Conservation (phyloP, 1,284 basidiomycete genomes). For the Marasmius tenuissimus region DNA sequence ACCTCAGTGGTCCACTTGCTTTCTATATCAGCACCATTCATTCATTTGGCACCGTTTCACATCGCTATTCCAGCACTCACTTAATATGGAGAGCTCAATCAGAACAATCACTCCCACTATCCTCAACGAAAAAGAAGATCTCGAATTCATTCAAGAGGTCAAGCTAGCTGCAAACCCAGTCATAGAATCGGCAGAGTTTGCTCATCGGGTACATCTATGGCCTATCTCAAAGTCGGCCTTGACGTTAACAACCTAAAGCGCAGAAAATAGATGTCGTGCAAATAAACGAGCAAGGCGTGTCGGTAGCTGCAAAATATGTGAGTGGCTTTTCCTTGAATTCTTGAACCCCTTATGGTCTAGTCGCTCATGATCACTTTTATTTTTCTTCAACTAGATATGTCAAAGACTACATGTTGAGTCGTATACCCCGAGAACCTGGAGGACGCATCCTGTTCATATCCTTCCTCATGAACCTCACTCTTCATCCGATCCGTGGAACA, state of each 20-base stretch:
- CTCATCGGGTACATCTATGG: conserved; percentile 41
- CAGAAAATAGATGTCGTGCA: conserved; percentile 59
- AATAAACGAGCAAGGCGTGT: conserved; percentile 57
- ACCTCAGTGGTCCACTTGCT: too few relatives aligned
- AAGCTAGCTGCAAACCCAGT: conserved; percentile 44
- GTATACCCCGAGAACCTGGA: conserved; percentile 77
- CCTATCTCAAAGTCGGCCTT: not conserved
- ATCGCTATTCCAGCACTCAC: not conserved
- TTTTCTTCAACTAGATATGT: conserved; percentile 49
- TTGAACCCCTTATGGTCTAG: not conserved
- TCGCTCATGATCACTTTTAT: conserved; percentile 3
- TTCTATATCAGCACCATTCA: too few relatives aligned
- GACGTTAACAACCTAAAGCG: not conserved
- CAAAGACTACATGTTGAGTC: conserved; percentile 55
- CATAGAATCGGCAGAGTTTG: conserved; percentile 47
- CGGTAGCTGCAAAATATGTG: conserved; percentile 60
- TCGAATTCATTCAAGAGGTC: not conserved
- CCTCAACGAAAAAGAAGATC: conserved; percentile 9
- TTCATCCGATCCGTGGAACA: conserved; percentile 50
- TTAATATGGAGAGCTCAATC: not conserved
- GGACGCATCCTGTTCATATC: conserved; percentile 73
- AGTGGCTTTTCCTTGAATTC: conserved; percentile 23
- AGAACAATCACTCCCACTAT: not conserved
- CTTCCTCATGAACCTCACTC: conserved; percentile 64
- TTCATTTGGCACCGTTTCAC: not conserved